These are phyloP conservation scores for Prototheca wickerhamii DNA, from an alignment of 163 green algal genomes.

Conservation along the genomic window DNA sequence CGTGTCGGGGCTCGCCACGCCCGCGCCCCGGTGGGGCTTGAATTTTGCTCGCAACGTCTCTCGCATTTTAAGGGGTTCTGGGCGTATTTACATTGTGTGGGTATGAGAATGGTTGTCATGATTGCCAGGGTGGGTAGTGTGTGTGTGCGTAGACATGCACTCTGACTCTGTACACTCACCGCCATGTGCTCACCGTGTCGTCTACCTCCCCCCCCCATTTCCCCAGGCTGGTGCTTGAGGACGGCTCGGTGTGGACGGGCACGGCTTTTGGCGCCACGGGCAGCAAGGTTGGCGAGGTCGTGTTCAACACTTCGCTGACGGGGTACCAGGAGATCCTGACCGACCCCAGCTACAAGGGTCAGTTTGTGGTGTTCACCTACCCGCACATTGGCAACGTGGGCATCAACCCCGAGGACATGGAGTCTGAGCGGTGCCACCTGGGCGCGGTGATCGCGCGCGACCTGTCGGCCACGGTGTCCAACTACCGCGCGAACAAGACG, in stretches of 20 bases:
- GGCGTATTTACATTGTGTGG: too few relatives aligned
- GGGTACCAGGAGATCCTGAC: constrained; percentile 95
- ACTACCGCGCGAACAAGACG: constrained; percentile 83
- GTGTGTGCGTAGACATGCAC: too few relatives aligned
- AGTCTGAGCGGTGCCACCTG: constrained; percentile 79
- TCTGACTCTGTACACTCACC: too few relatives aligned
- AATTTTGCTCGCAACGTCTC: too few relatives aligned
- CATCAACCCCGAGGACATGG: constrained; percentile 93
- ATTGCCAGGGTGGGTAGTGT: too few relatives aligned
- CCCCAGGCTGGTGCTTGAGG: constrained; percentile 80
- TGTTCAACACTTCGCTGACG: constrained; percentile 99
- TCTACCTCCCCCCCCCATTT: not conserved
- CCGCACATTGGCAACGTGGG: constrained; percentile 98
- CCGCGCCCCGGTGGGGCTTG: too few relatives aligned
- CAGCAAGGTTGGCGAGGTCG: constrained; percentile 73
- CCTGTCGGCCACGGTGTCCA: constrained; percentile 79
- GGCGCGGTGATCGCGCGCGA: constrained; percentile 85
- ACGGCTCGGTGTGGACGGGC: constrained; percentile 86
- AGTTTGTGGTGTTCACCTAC: constrained; percentile 97
- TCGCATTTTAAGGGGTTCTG: too few relatives aligned
- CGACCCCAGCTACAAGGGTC: constrained; percentile 94
- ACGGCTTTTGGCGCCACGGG: constrained; percentile 78
- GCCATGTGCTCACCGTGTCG: too few relatives aligned
- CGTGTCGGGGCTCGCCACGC: too few relatives aligned
- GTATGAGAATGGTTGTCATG: too few relatives aligned